Conservation (phyloP, 192 early-diverging fungal genomes). For the Linnemannia schmuckeri region DNA sequence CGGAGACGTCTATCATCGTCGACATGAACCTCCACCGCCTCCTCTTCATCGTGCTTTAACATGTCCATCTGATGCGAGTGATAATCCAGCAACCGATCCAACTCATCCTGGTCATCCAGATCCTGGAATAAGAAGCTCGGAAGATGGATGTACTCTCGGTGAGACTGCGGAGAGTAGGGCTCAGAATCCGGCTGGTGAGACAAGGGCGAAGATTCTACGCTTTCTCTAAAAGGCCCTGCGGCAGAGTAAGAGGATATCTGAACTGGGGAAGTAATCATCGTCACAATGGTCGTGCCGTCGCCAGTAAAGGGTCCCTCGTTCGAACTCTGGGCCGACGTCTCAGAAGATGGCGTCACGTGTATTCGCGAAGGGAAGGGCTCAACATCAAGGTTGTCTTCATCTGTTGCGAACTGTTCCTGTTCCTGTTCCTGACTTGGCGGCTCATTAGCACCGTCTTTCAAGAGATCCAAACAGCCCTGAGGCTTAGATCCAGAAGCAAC, state of each 20-base stretch:
- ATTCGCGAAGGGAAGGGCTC: background rate
- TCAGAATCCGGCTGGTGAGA: background rate
- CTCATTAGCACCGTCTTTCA: too few relatives aligned
- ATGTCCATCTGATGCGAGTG: background rate
- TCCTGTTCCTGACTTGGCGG: too few relatives aligned
- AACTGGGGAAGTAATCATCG: background rate
- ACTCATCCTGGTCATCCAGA: background rate
- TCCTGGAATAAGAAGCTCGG: background rate
- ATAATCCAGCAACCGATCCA: background rate
- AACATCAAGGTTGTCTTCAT: too few relatives aligned
- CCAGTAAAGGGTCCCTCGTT: background rate
- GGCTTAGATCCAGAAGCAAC: too few relatives aligned
- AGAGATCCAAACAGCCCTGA: too few relatives aligned
- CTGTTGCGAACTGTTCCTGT: too few relatives aligned
- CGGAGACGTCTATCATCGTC: background rate
- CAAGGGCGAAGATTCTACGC: background rate
- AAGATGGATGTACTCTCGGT: background rate
- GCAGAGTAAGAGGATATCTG: background rate
- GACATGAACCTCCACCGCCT: background rate
- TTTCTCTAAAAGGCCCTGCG: background rate
- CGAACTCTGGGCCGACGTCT: background rate
- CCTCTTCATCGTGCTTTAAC: background rate
- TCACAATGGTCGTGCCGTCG: background rate
- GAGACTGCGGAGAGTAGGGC: background rate
- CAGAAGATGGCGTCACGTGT: background rate